phyloP scores from a whole-genome alignment of 768 basidiomycete species.

The Pisolithus sp. region DNA sequence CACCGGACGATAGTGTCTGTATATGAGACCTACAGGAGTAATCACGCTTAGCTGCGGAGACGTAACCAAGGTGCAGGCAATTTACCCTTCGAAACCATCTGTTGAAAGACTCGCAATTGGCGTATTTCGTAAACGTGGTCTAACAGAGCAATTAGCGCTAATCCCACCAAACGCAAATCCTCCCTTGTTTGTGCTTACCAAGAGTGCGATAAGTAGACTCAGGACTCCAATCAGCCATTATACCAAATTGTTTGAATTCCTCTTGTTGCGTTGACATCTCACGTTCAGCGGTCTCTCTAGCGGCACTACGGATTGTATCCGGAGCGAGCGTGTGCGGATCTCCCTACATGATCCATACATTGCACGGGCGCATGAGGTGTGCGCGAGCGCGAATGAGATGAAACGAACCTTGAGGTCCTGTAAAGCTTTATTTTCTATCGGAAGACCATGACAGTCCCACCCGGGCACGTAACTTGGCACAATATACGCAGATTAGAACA shows the following conservation, averaged over 20 bases:
- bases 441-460: slow-evolving; percentile 98
- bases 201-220: slow-evolving; percentile 77
- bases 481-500: slow-evolving; percentile 1
- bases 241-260: slow-evolving; percentile 75
- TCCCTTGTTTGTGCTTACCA: slow-evolving; percentile 44
- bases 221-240: slow-evolving; percentile 88
- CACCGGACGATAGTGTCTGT: slow-evolving; percentile 81
- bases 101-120: slow-evolving; percentile 77
- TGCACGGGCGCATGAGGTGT: background rate
- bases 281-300: slow-evolving; percentile 61
- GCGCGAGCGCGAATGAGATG: background rate
- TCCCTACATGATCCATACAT: slow-evolving; percentile 32
- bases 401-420: slow-evolving; percentile 60
- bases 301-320: slow-evolving; percentile 58
- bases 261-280: slow-evolving; percentile 71
- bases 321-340: slow-evolving; percentile 54
- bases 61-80: background rate
- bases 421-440: slow-evolving; percentile 93
- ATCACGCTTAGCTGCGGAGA: background rate
- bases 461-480: slow-evolving; percentile 81
- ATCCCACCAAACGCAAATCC: background rate
- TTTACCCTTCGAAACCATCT: slow-evolving; percentile 81
- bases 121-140: slow-evolving; percentile 86
- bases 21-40: slow-evolving; percentile 60
- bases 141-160: slow-evolving; percentile 23